Percentiles rank a stretch among this genome's conserved stretches.
phyloP scores from a whole-genome alignment of 2,329 filamentous ascomycete species.

The Arachnomyces sp. region DNA sequence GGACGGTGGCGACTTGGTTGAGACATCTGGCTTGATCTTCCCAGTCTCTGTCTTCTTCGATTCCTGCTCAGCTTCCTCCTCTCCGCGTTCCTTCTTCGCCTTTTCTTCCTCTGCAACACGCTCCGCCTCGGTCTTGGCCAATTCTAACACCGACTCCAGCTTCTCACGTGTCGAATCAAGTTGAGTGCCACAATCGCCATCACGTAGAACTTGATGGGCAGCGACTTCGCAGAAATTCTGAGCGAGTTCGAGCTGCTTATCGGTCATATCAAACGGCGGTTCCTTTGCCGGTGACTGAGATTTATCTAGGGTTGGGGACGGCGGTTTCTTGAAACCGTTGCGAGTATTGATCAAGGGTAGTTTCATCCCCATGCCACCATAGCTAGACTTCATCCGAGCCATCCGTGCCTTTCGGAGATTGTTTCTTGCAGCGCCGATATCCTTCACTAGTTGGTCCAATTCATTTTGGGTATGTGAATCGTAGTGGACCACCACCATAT shows the following conservation, averaged over 20 bases:
- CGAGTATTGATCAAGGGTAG: constrained; percentile 6
- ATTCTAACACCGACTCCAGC: constrained; percentile 55
- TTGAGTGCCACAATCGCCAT: constrained; percentile 75
- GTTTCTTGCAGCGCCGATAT: constrained; percentile 72
- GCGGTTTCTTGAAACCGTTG: constrained; percentile 14
- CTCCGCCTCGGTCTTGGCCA: constrained; percentile 54
- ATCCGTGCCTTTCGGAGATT: constrained; percentile 80
- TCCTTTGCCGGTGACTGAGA: constrained; percentile 46
- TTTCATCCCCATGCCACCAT: constrained; percentile 8
- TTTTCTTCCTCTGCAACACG: constrained; percentile 48
- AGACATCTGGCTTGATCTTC: constrained; percentile 4
- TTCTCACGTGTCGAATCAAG: constrained; percentile 61
- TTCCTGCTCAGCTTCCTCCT: constrained; percentile 6
- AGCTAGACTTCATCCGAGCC: constrained; percentile 21
- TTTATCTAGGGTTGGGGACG: constrained; percentile 18
- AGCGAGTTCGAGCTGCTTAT: constrained; percentile 70
- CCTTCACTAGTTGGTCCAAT: constrained; percentile 75
- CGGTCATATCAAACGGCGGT: constrained; percentile 62
- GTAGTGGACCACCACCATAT: constrained; percentile 83
- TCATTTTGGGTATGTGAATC: constrained; percentile 77
- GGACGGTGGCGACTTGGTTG: constrained; percentile 7
- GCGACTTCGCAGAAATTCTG: constrained; percentile 78
- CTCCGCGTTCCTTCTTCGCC: constrained; percentile 10
- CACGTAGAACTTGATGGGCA: constrained; percentile 81
- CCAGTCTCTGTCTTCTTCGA: constrained; percentile 3